Evolutionary conservation across 768 basidiomycete species (phyloP).

Genomic region (Pisolithus sp.): DNA sequence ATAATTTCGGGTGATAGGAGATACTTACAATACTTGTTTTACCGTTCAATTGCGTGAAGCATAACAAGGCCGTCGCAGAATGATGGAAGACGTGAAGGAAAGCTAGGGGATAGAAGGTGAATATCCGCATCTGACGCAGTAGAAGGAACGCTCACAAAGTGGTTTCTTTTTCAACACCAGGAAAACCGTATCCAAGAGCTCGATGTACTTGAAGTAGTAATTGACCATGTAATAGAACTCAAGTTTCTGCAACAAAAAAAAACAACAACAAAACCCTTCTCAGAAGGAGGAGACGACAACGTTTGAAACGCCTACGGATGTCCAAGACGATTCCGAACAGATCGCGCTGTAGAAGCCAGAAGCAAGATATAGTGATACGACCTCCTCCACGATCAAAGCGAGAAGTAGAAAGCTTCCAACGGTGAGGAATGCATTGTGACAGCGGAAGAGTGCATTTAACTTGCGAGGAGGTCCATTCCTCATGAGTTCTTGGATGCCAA

Average conservation of each 20-base stretch:
- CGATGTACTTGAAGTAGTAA: slow-evolving; percentile 97
- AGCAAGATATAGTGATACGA: slow-evolving; percentile 70
- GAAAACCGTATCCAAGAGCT: slow-evolving; percentile 95
- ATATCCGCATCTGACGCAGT: slow-evolving; percentile 1
- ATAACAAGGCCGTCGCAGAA: slow-evolving; percentile 92
- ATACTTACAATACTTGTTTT: slow-evolving; percentile 82
- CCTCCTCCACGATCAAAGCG: slow-evolving; percentile 87
- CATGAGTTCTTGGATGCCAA: slow-evolving; percentile 81
- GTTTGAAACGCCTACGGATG: slow-evolving; percentile 55
- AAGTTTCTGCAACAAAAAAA: slow-evolving; percentile 52
- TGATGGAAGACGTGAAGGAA: slow-evolving; percentile 99
- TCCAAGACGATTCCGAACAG: slow-evolving; percentile 77
- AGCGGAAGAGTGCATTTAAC: slow-evolving; percentile 79
- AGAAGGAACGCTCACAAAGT: slow-evolving; percentile 52
- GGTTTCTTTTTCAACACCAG: slow-evolving; percentile 98
- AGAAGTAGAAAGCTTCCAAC: slow-evolving; percentile 80
- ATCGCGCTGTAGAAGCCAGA: slow-evolving; percentile 71
- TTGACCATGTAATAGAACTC: slow-evolving; percentile 99
- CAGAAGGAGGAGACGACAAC: slow-evolving; percentile 2
- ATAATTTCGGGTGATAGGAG: neutral
- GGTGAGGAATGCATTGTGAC: slow-evolving; percentile 87
- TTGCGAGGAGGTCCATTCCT: slow-evolving; percentile 64
- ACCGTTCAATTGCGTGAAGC: slow-evolving; percentile 92
- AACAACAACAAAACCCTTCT: too few species aligned
- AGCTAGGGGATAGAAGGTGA: slow-evolving; percentile 39